A percentile compares a stretch with the other conserved stretches of the same genome.
Evolutionary conservation across 2,329 filamentous ascomycete genomes (phyloP).

Genomic region (Rugonectria rugulosa): DNA sequence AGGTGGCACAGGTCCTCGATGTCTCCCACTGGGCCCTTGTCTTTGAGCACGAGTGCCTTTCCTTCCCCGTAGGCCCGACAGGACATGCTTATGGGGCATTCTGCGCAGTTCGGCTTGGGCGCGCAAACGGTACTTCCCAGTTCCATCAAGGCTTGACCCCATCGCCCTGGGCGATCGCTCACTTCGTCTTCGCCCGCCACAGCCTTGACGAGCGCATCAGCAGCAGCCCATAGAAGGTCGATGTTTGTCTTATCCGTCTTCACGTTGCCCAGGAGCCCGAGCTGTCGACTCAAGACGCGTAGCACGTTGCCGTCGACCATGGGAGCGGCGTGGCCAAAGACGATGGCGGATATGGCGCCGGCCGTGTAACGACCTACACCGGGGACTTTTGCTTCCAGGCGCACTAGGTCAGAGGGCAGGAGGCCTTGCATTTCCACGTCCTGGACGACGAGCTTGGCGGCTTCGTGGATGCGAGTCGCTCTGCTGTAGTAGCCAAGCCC

Average conservation of each 20-base stretch:
- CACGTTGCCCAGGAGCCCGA: conserved; percentile 63
- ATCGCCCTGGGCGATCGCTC: conserved; percentile 63
- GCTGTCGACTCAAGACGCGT: conserved; percentile 66
- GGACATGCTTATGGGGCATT: conserved; percentile 58
- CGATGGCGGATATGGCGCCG: conserved; percentile 68
- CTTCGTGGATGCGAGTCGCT: conserved; percentile 66
- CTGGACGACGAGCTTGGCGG: conserved; percentile 58
- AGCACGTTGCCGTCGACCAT: conserved; percentile 72
- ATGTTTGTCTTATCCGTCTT: conserved; percentile 62
- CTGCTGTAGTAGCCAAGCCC: conserved; percentile 71
- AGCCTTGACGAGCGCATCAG: conserved; percentile 61
- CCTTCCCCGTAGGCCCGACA: conserved; percentile 62
- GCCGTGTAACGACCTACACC: conserved; percentile 70
- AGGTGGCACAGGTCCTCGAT: conserved; percentile 60
- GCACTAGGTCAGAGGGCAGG: conserved; percentile 55
- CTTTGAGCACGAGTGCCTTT: conserved; percentile 37
- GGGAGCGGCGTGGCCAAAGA: conserved; percentile 64
- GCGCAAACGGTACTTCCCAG: conserved; percentile 69
- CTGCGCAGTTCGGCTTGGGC: conserved; percentile 63
- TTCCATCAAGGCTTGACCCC: conserved; percentile 73
- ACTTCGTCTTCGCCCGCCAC: conserved; percentile 52
- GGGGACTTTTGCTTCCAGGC: conserved; percentile 60
- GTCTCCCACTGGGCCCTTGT: conserved; percentile 43
- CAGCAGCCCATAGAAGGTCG: conserved; percentile 65
- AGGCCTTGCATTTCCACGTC: conserved; percentile 53